Conservation (phyloP, 257 asterid species). For the Jasminum sambac region DNA sequence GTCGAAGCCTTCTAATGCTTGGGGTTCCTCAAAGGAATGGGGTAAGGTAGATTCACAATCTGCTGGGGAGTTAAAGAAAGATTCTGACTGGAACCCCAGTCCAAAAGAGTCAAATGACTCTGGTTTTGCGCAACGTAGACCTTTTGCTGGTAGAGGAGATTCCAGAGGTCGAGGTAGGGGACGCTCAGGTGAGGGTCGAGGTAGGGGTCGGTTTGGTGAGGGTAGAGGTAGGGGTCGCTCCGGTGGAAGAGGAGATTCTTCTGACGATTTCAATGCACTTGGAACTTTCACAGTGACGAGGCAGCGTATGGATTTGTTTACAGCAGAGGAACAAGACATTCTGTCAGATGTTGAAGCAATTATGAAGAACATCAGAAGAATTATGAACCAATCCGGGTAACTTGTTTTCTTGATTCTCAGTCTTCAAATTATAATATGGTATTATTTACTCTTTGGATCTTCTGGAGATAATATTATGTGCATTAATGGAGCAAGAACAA, state of each 20-base stretch:
- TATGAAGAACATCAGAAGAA: conserved; percentile 70
- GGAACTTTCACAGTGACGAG: conserved; percentile 51
- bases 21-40: conserved; percentile 52
- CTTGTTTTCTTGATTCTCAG: conserved; percentile 15
- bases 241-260: conserved; percentile 49
- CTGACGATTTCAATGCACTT: conserved; percentile 47
- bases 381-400: conserved; percentile 76
- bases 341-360: conserved; percentile 59
- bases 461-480: background rate
- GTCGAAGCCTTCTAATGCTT: conserved; percentile 34
- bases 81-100: conserved; percentile 35
- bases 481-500: background rate
- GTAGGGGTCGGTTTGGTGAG: conserved; percentile 55
- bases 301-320: conserved; percentile 69
- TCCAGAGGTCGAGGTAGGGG: conserved; percentile 47
- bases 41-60: conserved; percentile 33
- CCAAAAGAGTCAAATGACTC: conserved; percentile 34
- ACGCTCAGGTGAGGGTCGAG: conserved; percentile 35
- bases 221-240: conserved; percentile 60
- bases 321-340: conserved; percentile 82
- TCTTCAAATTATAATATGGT: conserved; percentile 15
- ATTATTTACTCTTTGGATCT: background rate
- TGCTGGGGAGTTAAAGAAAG: conserved; percentile 24
- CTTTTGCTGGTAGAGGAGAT: conserved; percentile 39
- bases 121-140: conserved; percentile 35